Evolutionary conservation across 495 filamentous ascomycete genomes (phyloP).

Genomic region (Aspergillus campestris): DNA sequence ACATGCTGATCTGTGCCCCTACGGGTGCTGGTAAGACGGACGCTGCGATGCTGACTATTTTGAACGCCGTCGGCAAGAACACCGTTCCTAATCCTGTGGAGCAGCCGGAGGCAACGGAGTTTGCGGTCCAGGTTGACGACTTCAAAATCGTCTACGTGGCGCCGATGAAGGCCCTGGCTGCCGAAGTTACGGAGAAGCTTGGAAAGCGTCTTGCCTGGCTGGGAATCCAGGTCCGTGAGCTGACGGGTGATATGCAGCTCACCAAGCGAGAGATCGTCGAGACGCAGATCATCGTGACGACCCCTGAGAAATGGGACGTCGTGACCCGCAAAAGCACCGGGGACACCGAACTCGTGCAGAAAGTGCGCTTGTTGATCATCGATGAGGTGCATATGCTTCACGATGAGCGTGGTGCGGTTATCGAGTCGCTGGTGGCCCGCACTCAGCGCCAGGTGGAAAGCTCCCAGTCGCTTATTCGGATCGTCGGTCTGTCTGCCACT

Average conservation of each 20-base stretch:
- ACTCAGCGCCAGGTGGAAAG: constrained; percentile 96
- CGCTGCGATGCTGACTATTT: constrained; percentile 90
- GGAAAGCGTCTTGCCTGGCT: constrained; percentile 92
- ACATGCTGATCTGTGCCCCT: constrained; percentile 97
- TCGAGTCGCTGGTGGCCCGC: constrained; percentile 89
- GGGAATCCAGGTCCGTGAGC: constrained; percentile 78
- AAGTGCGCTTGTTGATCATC: constrained; percentile 92
- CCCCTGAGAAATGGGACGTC: constrained; percentile 99
- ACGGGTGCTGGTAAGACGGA: constrained; percentile 99
- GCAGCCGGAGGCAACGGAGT: constrained; percentile 63
- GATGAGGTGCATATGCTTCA: constrained; percentile 99
- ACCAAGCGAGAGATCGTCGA: constrained; percentile 92
- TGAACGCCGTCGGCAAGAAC: constrained; percentile 84
- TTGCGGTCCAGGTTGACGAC: constrained; percentile 68
- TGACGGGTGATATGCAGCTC: constrained; percentile 97
- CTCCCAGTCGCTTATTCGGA: constrained; percentile 92
- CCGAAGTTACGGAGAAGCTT: constrained; percentile 92
- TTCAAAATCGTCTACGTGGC: constrained; percentile 99
- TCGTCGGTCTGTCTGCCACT: constrained; percentile 90
- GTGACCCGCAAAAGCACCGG: constrained; percentile 94
- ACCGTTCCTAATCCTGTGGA: constrained; percentile 68
- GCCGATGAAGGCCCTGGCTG: constrained; percentile 95
- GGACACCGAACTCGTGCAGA: constrained; percentile 95
- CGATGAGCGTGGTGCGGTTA: constrained; percentile 90
- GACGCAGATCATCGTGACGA: constrained; percentile 98